phyloP scores from a whole-genome alignment of 2,329 filamentous ascomycete species.

The Phoma herbarum region DNA sequence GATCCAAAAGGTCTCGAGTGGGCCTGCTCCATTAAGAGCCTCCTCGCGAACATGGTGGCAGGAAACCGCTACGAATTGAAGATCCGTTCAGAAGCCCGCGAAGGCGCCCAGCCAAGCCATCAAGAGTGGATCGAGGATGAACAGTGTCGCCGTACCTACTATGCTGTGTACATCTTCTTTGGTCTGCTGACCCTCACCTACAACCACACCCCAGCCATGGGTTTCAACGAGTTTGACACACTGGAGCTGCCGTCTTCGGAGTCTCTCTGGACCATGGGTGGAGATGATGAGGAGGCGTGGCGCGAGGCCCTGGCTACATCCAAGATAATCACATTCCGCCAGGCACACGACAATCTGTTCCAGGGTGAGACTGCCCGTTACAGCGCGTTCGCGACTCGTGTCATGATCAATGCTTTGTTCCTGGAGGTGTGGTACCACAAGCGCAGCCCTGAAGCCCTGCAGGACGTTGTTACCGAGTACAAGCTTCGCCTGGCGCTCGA shows the following conservation, averaged over 20 bases:
- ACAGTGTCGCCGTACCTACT: slow-evolving; percentile 95
- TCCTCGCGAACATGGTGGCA: slow-evolving; percentile 97
- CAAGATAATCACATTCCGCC: slow-evolving; percentile 84
- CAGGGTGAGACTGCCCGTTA: slow-evolving; percentile 90
- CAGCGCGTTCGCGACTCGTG: slow-evolving; percentile 94
- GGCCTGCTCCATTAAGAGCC: slow-evolving; percentile 98
- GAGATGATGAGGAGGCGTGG: slow-evolving; percentile 82
- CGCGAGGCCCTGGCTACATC: slow-evolving; percentile 76
- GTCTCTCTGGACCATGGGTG: slow-evolving; percentile 88
- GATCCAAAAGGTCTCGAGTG: slow-evolving; percentile 97
- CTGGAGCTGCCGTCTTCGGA: slow-evolving; percentile 92
- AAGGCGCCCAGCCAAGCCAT: slow-evolving; percentile 76
- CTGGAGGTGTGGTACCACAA: slow-evolving; percentile 99
- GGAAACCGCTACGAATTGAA: slow-evolving; percentile 97
- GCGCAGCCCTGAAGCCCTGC: slow-evolving; percentile 94
- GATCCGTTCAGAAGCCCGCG: slow-evolving; percentile 87
- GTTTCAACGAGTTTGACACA: slow-evolving; percentile 97
- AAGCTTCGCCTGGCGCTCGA: slow-evolving; percentile 94
- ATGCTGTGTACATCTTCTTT: slow-evolving; percentile 99
- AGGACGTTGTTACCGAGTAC: slow-evolving; percentile 98
- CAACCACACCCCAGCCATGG: slow-evolving; percentile 97
- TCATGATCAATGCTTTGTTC: slow-evolving; percentile 99
- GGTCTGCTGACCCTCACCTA: slow-evolving; percentile 93
- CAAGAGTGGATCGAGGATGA: slow-evolving; percentile 97
- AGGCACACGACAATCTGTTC: slow-evolving; percentile 94